phyloP scores from a whole-genome alignment of 768 basidiomycete species.

The Boletellus ananas region DNA sequence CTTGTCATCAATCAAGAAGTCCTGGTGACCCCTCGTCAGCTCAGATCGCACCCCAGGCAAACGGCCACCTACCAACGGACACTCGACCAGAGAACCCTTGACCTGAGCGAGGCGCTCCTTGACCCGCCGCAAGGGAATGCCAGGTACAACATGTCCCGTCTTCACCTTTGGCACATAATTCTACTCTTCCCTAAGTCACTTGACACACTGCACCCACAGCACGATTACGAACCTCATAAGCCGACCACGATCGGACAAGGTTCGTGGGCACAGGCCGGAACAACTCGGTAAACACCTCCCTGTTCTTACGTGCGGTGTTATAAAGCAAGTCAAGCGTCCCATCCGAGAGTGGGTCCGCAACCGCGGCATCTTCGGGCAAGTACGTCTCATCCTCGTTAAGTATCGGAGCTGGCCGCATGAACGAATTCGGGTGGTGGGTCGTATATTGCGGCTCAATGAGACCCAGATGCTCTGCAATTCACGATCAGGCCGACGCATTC shows the following conservation, averaged over 20 bases:
- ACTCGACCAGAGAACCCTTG: constrained; percentile 70
- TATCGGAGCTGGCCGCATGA: constrained; percentile 78
- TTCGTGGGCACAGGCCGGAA: constrained; percentile 88
- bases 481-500: constrained; percentile 2
- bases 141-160: constrained; percentile 77
- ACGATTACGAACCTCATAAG: constrained; percentile 60
- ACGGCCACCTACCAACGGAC: constrained; percentile 53
- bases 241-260: constrained; percentile 70
- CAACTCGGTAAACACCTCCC: constrained; percentile 81
- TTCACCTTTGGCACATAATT: constrained; percentile 71
- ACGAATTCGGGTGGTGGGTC: constrained; percentile 40
- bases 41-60: neutral
- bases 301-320: constrained; percentile 71
- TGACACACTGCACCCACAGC: neutral
- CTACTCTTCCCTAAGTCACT: constrained; percentile 36
- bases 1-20: constrained; percentile 81
- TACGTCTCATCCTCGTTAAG: constrained; percentile 65
- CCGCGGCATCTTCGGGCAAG: constrained; percentile 54
- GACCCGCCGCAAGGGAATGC: constrained; percentile 59
- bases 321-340: constrained; percentile 57
- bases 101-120: constrained; percentile 73
- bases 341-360: constrained; percentile 78
- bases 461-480: constrained; percentile 72
- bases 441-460: constrained; percentile 70
- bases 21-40: constrained; percentile 38